phyloP scores from a whole-genome alignment of 1,284 basidiomycete species.

The Sparassis latifolia region DNA sequence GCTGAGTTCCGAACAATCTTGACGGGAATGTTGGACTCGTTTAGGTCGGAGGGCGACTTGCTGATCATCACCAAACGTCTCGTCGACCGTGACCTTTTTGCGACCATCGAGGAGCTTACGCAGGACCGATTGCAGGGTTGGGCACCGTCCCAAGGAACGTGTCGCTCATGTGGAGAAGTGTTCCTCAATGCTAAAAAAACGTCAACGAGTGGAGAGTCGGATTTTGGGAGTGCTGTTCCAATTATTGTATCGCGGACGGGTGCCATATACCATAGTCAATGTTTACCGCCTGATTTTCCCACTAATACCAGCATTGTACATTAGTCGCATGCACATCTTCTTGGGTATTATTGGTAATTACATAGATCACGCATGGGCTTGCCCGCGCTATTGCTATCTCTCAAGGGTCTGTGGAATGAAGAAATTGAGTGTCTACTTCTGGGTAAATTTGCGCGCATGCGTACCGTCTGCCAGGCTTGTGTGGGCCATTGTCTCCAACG shows the following conservation, averaged over 20 bases:
- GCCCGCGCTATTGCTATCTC: not conserved
- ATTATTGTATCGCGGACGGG: constrained; percentile 58
- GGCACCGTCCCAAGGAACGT: constrained; percentile 20
- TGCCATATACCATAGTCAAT: constrained; percentile 50
- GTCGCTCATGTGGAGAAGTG: constrained; percentile 17
- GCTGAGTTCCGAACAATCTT: constrained; percentile 89
- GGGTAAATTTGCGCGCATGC: not conserved
- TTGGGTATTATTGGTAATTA: not conserved
- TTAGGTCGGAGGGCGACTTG: constrained; percentile 87
- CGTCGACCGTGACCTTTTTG: constrained; percentile 79
- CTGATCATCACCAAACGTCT: constrained; percentile 84
- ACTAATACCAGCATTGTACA: constrained; percentile 26
- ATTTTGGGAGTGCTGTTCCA: constrained; percentile 17
- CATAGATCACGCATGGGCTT: not conserved
- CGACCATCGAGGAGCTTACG: constrained; percentile 50
- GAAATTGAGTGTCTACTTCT: too few species aligned
- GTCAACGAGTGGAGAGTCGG: constrained; percentile 9
- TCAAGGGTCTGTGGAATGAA: not conserved
- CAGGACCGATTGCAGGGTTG: constrained; percentile 24
- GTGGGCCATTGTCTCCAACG: constrained; percentile 57
- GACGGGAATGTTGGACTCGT: constrained; percentile 91
- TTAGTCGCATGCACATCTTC: constrained; percentile 12
- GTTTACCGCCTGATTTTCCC: constrained; percentile 29
- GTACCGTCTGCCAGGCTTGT: constrained; percentile 26
- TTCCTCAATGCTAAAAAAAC: constrained; percentile 15